phyloP scores from a whole-genome alignment of 768 basidiomycete species.

The Leccinum broughii region DNA sequence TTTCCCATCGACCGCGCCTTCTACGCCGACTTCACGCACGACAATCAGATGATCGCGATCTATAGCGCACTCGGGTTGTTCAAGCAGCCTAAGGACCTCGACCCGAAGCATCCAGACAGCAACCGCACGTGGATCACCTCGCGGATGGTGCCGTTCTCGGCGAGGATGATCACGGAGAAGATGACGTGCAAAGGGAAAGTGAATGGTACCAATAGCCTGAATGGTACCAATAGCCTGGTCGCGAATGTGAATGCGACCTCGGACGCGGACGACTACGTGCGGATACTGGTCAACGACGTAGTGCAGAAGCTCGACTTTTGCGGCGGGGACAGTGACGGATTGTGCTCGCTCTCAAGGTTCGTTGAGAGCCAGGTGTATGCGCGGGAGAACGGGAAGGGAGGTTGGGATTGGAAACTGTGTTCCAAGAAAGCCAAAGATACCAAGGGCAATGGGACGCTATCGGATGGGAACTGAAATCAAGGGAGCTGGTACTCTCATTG shows the following conservation, averaged over 20 bases:
- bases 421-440: not conserved
- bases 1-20: not conserved
- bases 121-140: not conserved
- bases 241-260: no score
- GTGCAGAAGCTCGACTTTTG: not conserved
- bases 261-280: not conserved
- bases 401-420: not conserved
- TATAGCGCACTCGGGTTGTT: not conserved
- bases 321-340: not conserved
- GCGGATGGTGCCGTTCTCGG: constrained; percentile 69
- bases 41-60: not conserved
- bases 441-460: not conserved
- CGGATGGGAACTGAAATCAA: not conserved
- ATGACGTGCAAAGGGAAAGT: not conserved
- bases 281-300: not conserved
- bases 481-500: no score
- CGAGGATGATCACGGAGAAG: constrained; percentile 68
- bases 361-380: not conserved
- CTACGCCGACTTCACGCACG: not conserved
- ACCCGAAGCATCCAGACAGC: not conserved
- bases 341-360: not conserved
- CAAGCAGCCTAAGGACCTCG: not conserved
- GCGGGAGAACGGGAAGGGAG: not conserved
- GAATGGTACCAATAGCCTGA: not conserved
- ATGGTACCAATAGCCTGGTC: not conserved